Evolutionary conservation across 768 basidiomycete genomes (phyloP).

Genomic region (Krasilnikovozyma curviuscula): DNA sequence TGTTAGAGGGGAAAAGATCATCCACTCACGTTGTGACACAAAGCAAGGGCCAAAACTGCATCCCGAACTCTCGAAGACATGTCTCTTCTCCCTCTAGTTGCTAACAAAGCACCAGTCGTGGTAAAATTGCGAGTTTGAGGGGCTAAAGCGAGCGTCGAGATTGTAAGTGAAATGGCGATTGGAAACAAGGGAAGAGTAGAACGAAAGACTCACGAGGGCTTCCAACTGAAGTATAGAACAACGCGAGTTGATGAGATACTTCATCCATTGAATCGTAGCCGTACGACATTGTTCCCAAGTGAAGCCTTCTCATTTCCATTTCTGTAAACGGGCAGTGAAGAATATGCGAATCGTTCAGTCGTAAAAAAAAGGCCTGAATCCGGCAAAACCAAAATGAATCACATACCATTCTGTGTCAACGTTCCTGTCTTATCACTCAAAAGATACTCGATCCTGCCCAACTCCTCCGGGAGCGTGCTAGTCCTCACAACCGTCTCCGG

Average conservation of each 20-base stretch:
- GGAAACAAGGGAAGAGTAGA: neutral
- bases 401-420: conserved; percentile 79
- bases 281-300: conserved; percentile 97
- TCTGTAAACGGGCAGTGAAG: conserved; percentile 33
- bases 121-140: conserved; percentile 36
- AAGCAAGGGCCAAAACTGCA: conserved; percentile 74
- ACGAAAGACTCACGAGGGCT: conserved; percentile 34
- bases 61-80: conserved; percentile 87
- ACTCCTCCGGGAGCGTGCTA: conserved; percentile 72
- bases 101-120: conserved; percentile 60
- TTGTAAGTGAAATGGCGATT: neutral
- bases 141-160: conserved; percentile 7
- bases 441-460: conserved; percentile 45
- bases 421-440: conserved; percentile 97
- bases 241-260: conserved; percentile 72
- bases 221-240: conserved; percentile 51
- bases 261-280: conserved; percentile 98
- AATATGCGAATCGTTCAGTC: neutral
- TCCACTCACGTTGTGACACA: conserved; percentile 75
- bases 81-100: conserved; percentile 68
- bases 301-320: conserved; percentile 98
- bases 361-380: neutral
- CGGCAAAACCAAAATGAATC: neutral
- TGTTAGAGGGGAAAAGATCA: neutral
- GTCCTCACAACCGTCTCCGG: conserved; percentile 90